Evolutionary conservation across 2,329 filamentous ascomycete genomes (phyloP).

Genomic region (Triangularia setosa): DNA sequence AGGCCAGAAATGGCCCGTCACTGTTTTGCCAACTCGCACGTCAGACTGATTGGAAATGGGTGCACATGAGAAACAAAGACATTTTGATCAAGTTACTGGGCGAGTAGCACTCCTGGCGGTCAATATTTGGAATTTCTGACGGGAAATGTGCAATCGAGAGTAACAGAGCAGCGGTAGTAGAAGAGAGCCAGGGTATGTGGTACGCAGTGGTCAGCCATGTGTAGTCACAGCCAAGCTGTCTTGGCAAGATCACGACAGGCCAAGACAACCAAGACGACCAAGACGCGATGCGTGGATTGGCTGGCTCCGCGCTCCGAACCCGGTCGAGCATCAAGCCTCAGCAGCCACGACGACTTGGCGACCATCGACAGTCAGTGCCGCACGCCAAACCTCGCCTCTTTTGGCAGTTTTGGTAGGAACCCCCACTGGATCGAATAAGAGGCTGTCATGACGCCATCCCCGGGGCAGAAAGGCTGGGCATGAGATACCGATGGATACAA

Average conservation of each 20-base stretch:
- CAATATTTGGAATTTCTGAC: not conserved
- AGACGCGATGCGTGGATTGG: not conserved
- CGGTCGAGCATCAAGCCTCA: not conserved
- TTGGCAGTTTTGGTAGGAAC: not conserved
- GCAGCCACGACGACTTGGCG: conserved; percentile 1
- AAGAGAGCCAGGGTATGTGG: too few relatives aligned
- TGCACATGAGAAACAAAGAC: not conserved
- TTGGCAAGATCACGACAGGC: not conserved
- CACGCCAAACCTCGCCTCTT: not conserved
- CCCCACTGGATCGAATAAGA: conserved; percentile 1
- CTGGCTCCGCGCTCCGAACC: not conserved
- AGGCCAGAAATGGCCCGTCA: not conserved
- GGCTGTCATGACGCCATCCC: conserved; percentile 5
- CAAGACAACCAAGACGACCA: not conserved
- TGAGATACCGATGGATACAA: not conserved
- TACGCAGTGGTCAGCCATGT: not conserved
- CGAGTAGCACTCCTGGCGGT: not conserved
- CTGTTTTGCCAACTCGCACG: not conserved
- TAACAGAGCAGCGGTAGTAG: too few relatives aligned
- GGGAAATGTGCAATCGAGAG: not conserved
- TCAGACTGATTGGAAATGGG: not conserved
- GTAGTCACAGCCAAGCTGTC: not conserved
- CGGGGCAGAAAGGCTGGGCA: not conserved
- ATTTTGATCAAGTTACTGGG: not conserved
- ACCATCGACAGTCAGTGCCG: not conserved